phyloP scores from a whole-genome alignment of 768 basidiomycete genomes.

The Tricholoma matsutake region DNA sequence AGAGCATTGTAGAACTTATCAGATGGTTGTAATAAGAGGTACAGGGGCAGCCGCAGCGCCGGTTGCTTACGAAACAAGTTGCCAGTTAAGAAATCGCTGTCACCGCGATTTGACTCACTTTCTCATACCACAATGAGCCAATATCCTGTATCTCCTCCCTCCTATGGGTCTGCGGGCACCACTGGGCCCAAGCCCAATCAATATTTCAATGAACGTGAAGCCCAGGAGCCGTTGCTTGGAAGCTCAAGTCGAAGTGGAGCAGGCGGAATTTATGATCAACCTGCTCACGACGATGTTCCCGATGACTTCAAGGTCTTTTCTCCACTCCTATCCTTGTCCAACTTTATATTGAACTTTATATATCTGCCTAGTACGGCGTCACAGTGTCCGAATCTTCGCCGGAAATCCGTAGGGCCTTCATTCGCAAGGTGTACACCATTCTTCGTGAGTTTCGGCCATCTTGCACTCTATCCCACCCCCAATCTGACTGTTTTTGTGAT shows the following conservation, averaged over 20 bases:
- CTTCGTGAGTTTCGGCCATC: slow-evolving; percentile 60
- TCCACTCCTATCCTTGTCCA: too few species aligned
- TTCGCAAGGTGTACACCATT: slow-evolving; percentile 89
- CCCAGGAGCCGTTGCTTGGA: slow-evolving; percentile 56
- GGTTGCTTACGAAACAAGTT: neutral
- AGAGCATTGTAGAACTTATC: too few species aligned
- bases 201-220: slow-evolving; percentile 30
- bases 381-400: slow-evolving; percentile 73
- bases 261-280: slow-evolving; percentile 70
- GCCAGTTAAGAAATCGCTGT: neutral
- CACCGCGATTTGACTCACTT: neutral
- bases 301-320: slow-evolving; percentile 89
- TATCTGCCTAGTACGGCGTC: slow-evolving; percentile 62
- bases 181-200: slow-evolving; percentile 27
- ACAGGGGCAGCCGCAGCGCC: too few species aligned
- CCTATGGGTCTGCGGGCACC: slow-evolving; percentile 46
- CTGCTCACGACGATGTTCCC: slow-evolving; percentile 69
- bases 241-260: slow-evolving; percentile 43
- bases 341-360: slow-evolving; percentile 6
- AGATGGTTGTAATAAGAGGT: too few species aligned
- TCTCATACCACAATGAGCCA: slow-evolving; percentile 48
- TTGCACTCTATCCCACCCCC: neutral
- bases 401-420: slow-evolving; percentile 81
- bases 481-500: slow-evolving; percentile 1
- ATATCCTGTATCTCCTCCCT: slow-evolving; percentile 61